These are phyloP conservation scores for Erodium texanum DNA, from an alignment of 441 rosid species.

Conservation along the genomic window DNA sequence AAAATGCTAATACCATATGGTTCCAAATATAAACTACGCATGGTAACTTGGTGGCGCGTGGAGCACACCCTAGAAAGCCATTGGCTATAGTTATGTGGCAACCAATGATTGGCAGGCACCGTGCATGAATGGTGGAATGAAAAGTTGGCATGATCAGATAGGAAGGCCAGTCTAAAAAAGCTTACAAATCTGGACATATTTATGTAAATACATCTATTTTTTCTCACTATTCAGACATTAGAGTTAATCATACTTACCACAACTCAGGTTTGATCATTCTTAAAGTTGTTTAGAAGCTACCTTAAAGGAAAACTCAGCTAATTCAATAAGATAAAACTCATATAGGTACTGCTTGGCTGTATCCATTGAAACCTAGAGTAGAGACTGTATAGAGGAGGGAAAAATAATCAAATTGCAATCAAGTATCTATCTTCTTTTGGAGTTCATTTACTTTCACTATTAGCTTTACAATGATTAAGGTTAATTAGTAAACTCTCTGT, in stretches of 20 bases:
- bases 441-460: conserved; percentile 18
- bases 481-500: conserved; percentile 2
- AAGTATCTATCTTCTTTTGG: conserved; percentile 19
- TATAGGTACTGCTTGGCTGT: neutral
- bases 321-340: conserved; percentile 1
- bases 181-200: neutral
- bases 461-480: conserved; percentile 10
- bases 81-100: neutral
- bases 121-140: neutral
- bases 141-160: conserved; percentile 6
- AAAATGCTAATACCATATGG: neutral
- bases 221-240: neutral
- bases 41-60: neutral
- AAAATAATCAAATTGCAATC: conserved; percentile 11
- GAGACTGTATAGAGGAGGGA: neutral
- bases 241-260: neutral
- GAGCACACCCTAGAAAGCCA: neutral
- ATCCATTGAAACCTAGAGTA: neutral
- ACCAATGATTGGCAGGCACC: conserved; percentile 9
- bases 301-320: no score
- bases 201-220: neutral
- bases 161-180: conserved; percentile 1
- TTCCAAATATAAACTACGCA: neutral
- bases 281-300: no score
- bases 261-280: neutral